These are phyloP conservation scores for Sporormia fimetaria DNA, from an alignment of 495 filamentous ascomycete species.

Conservation along the genomic window DNA sequence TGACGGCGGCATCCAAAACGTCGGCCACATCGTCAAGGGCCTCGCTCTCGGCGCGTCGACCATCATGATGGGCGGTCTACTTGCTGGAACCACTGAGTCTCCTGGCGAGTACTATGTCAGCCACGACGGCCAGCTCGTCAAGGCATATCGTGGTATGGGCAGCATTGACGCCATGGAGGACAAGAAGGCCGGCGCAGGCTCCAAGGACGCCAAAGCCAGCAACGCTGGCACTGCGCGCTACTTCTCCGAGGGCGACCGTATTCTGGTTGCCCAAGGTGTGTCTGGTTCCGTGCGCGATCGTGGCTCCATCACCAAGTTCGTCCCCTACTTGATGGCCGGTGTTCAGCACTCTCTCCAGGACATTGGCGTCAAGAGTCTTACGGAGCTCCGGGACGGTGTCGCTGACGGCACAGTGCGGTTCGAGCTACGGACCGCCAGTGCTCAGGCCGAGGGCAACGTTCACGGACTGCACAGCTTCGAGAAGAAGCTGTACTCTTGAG, in stretches of 20 bases:
- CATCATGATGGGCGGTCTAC: conserved; percentile 98
- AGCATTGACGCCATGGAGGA: conserved; percentile 99
- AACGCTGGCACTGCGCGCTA: conserved; percentile 97
- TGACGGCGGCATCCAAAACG: conserved; percentile 95
- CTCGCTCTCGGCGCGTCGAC: conserved; percentile 87
- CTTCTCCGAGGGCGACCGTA: conserved; percentile 90
- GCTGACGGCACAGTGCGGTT: conserved; percentile 71
- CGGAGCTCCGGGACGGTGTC: conserved; percentile 65
- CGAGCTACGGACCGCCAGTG: conserved; percentile 86
- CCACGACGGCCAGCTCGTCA: conserved; percentile 90
- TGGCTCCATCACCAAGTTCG: conserved; percentile 81
- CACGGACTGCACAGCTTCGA: conserved; percentile 95
- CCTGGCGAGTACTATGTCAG: conserved; percentile 94
- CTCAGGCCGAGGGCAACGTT: conserved; percentile 89
- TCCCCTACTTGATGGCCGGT: conserved; percentile 89
- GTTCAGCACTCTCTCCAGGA: conserved; percentile 96
- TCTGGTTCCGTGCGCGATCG: conserved; percentile 61
- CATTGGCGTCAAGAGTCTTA: conserved; percentile 70
- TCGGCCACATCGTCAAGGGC: conserved; percentile 98
- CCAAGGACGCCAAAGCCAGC: conserved; percentile 65
- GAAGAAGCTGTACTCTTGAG: conserved; percentile 94
- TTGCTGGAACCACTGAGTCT: conserved; percentile 95
- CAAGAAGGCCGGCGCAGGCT: conserved; percentile 65
- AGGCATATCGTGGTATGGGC: conserved; percentile 98
- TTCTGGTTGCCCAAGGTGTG: conserved; percentile 95